These are phyloP conservation scores for Apiotrichum sp. DNA, from an alignment of 1,284 basidiomycete genomes.

Conservation along the genomic window DNA sequence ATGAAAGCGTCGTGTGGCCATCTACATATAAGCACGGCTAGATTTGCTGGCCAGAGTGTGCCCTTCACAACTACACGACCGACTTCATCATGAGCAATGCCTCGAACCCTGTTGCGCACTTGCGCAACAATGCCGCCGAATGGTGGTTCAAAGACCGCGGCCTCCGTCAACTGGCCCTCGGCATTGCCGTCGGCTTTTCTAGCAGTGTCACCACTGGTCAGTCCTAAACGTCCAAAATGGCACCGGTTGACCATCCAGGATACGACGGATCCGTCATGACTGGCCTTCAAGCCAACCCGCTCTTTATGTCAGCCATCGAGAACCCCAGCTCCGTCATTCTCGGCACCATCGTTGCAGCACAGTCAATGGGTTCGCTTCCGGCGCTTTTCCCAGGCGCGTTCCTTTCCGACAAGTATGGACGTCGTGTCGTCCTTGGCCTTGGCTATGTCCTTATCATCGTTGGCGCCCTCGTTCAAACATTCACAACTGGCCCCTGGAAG, in stretches of 20 bases:
- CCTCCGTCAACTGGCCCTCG: conserved; percentile 9
- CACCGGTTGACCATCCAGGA: neutral
- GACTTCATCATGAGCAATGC: neutral
- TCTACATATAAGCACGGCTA: too few relatives aligned
- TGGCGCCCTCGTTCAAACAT: neutral
- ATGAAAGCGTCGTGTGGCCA: too few relatives aligned
- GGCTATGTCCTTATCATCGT: neutral
- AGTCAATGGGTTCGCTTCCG: neutral
- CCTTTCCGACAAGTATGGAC: conserved; percentile 2
- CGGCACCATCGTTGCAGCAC: conserved; percentile 3
- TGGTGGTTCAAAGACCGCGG: conserved; percentile 17
- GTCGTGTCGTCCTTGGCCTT: neutral
- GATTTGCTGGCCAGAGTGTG: too few relatives aligned
- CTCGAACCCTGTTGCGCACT: neutral
- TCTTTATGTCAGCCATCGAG: conserved; percentile 1
- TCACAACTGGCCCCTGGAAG: neutral
- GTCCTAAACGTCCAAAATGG: neutral
- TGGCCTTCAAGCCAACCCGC: conserved; percentile 2
- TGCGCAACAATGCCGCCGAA: conserved; percentile 13
- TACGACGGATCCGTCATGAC: conserved; percentile 6
- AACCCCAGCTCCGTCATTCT: neutral
- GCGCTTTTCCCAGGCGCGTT: neutral
- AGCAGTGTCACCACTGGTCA: conserved; percentile 6
- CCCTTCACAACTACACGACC: too few relatives aligned
- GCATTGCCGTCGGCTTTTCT: conserved; percentile 9